Evolutionary conservation across 2,329 filamentous ascomycete species (phyloP), one percentile per base, ranked within the genome.

Genomic region (Beauveria scarabaeidicola): DNA sequence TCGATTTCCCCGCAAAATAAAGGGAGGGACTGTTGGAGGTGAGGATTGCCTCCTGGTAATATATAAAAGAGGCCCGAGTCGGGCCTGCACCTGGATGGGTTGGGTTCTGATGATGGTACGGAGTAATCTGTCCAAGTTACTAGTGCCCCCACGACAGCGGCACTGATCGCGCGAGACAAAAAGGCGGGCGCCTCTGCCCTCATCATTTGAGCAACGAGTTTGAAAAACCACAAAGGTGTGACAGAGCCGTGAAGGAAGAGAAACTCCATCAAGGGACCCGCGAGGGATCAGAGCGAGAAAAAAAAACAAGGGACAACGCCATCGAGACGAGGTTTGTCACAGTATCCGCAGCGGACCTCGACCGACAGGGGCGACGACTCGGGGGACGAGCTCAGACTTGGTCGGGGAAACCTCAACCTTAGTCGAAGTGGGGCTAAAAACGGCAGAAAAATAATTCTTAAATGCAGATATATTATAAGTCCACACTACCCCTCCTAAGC

Each of bases 301-400:
- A 44, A 51, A 51, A 51, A 19, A 41, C 11, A 8, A 2, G n/a
- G n/a, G 9, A 58, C n/a, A 58, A 36, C 47, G 46, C 46, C 47
- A 58, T 51, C 36, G 38, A 36, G 46, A 5, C 23, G 36, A 15
- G 29, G 55, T 52, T 44, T 44, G 38, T 58, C 40, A 59, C 27
- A 15, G 57, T 59, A 47, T 59, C 57, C 57, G 57, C 57, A 52
- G 57, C 57, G 57, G 57, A 59, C 41, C 57, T 59, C 17, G 55
- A 47, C 48, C 21, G 44, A 52, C 46, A 58, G 44, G 55, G 25
- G 36, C 32, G 32, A 36, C 32, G 32, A 36, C 32, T 36, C 32
- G n/a, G n/a, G n/a, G n/a, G 11, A 36, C 32, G 11, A 36, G 32
- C 32, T 36, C 32, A n/a, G n/a, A n/a, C n/a, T n/a, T n/a, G n/a